Base-by-base conservation (phyloP, 176 grass and related monocot species). In the Hordeum marinum region DNA sequence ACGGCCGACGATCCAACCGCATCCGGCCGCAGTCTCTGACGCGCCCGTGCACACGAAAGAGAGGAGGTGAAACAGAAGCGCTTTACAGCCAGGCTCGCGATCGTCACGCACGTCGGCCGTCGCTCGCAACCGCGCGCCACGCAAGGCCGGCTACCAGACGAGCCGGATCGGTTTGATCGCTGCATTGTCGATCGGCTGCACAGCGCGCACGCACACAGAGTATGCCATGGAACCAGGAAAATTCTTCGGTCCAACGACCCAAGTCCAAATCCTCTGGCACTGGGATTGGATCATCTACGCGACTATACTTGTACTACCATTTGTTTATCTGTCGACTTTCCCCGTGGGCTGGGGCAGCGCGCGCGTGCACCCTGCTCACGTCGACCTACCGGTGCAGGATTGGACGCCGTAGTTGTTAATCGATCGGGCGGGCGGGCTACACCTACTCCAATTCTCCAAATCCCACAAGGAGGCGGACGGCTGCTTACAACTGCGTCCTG, bases 371-470 rank as follows among this genome's bases (percentile, higher is more conserved):
- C 9, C 3, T 40, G 35, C 67, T 40, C 35, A 69, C 67, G 67
- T 11, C 66, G 4, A 6, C 68, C 68, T 42, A 42, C 37, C 12
- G 26, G 26, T 15, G 13, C 34, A 39, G 66, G 67, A n/a, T 69
- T n/a, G 66, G 34, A 69, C 0, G 37, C 18, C 66, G 34, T 0
- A 15, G 66, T 12, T 23, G 68, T 43, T 72, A 43, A 72, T 4
- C 18, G 3, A 59, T 59, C 18, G n/a, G 37, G n/a, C n/a, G n/a
- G n/a, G n/a, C n/a, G n/a, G 17, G 11, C 29, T 25, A 18, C 46
- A 76, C 80, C 36, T 37, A 61, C 61, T 82, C 63, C 72, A 13
- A 82, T 37, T 48, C 61, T 82, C 63, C 72, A 13, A 82, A 58
- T 57, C 73, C 35, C 35, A 41, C 0, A 52, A 45, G 36, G 8